Percentiles rank a stretch among this genome's conserved stretches.
phyloP scores from a whole-genome alignment of 2,329 filamentous ascomycete genomes.

The Pestalotiopsis sp. region DNA sequence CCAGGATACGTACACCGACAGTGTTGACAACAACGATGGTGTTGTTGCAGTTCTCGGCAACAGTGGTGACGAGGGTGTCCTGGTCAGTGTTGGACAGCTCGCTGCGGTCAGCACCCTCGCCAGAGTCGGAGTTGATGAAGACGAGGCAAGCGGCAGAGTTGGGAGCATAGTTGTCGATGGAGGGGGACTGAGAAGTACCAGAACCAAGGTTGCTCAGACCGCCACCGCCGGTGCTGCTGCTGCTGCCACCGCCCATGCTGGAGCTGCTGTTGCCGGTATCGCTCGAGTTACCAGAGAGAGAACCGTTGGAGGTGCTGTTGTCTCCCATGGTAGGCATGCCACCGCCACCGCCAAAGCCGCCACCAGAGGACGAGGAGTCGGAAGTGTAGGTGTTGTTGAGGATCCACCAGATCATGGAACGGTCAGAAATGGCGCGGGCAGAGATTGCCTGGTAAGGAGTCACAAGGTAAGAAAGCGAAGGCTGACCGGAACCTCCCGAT shows the following conservation, averaged over 20 bases:
- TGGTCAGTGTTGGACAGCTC: constrained; percentile 23
- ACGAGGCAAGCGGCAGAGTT: constrained; percentile 49
- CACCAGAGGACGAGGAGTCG: constrained; percentile 20
- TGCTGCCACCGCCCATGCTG: background rate
- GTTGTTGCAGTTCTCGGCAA: constrained; percentile 65
- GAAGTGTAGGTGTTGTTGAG: constrained; percentile 25
- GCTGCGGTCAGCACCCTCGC: constrained; percentile 45
- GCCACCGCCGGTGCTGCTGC: background rate
- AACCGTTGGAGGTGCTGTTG: background rate
- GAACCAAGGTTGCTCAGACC: constrained; percentile 17
- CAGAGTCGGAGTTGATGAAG: constrained; percentile 68
- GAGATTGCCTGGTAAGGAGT: constrained; percentile 55
- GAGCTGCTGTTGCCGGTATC: background rate
- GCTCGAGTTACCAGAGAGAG: background rate
- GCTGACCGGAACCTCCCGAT: constrained; percentile 56
- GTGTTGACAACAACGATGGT: constrained; percentile 70
- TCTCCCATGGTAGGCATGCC: constrained; percentile 16
- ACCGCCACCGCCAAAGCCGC: constrained; percentile 16
- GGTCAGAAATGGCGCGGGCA: constrained; percentile 43
- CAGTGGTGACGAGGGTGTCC: constrained; percentile 62
- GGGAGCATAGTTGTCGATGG: constrained; percentile 17
- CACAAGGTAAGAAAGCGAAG: constrained; percentile 54
- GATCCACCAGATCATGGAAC: constrained; percentile 19
- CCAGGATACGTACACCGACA: constrained; percentile 62
- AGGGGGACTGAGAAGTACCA: constrained; percentile 15